Conservation (phyloP, 1,284 basidiomycete species). For the Xanthoconium separans region DNA sequence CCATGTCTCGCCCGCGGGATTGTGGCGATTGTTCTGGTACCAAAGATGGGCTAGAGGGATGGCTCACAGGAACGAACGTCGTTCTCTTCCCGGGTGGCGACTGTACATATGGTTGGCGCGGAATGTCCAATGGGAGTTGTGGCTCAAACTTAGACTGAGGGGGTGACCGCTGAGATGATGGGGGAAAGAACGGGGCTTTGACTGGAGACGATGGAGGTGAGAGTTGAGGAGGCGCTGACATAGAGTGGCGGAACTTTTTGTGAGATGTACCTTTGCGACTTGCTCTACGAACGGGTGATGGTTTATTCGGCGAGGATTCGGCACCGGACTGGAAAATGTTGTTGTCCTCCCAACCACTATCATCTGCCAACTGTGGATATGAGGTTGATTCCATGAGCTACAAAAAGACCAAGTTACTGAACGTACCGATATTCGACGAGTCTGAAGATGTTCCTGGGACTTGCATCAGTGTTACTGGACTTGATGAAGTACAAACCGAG, state of each 20-base stretch:
- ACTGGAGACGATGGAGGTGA: constrained; percentile 41
- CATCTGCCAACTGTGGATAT: constrained; percentile 40
- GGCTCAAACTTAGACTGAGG: constrained; percentile 60
- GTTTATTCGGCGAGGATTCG: constrained; percentile 68
- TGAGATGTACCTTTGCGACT: constrained; percentile 47
- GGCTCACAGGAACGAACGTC: constrained; percentile 17
- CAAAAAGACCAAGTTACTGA: not conserved
- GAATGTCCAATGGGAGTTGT: constrained; percentile 42
- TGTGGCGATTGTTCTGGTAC: constrained; percentile 11
- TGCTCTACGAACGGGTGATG: constrained; percentile 54
- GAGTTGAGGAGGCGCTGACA: constrained; percentile 69
- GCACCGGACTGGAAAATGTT: constrained; percentile 82
- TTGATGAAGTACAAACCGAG: not conserved
- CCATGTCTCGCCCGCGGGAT: constrained; percentile 6
- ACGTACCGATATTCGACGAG: constrained; percentile 51
- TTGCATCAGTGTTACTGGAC: constrained; percentile 26
- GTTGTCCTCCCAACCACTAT: constrained; percentile 84
- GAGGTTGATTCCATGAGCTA: not conserved
- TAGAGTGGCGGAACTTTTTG: constrained; percentile 61
- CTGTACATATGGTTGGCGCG: constrained; percentile 20
- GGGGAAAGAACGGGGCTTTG: constrained; percentile 18
- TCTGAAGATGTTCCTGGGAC: constrained; percentile 45
- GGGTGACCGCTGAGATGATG: constrained; percentile 25
- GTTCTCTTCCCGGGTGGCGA: constrained; percentile 14
- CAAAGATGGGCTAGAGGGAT: constrained; percentile 11